Percentiles rank a stretch among this genome's conserved stretches.
Conservation (phyloP, 2,329 filamentous ascomycete species). For the Penicillium sp. region DNA sequence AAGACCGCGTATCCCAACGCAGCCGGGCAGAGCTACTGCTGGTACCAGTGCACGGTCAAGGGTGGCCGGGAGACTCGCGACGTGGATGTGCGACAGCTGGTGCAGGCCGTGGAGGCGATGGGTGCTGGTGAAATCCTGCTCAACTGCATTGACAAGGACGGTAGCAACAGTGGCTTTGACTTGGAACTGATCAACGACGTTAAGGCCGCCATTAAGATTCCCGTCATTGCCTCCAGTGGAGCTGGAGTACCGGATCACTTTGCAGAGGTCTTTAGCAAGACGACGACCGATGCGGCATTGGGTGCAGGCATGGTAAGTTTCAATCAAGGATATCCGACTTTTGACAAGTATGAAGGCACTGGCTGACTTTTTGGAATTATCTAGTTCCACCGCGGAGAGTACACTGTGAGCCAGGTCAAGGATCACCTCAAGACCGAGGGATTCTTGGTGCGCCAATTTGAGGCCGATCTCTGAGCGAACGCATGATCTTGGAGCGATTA, state of each 20-base stretch:
- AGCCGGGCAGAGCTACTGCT: constrained; percentile 80
- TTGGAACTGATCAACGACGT: constrained; percentile 88
- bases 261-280: constrained; percentile 84
- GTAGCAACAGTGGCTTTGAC: constrained; percentile 93
- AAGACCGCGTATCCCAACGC: constrained; percentile 73
- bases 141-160: constrained; percentile 97
- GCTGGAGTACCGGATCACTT: constrained; percentile 90
- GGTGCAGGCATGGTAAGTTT: constrained; percentile 83
- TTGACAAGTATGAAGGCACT: background rate
- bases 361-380: constrained; percentile 9
- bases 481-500: background rate
- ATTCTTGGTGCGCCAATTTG: constrained; percentile 79
- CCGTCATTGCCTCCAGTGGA: constrained; percentile 93
- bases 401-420: constrained; percentile 93
- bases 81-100: constrained; percentile 87
- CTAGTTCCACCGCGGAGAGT: constrained; percentile 90
- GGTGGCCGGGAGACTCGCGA: constrained; percentile 94
- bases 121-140: constrained; percentile 91
- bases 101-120: constrained; percentile 91
- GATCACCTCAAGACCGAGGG: constrained; percentile 74
- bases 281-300: constrained; percentile 86
- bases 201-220: constrained; percentile 84
- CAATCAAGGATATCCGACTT: background rate
- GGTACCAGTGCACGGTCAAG: constrained; percentile 98
- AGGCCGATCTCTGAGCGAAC: constrained; percentile 50